phyloP scores from a whole-genome alignment of 164 flowering plant genomes.

The Cinnamomum chago region DNA sequence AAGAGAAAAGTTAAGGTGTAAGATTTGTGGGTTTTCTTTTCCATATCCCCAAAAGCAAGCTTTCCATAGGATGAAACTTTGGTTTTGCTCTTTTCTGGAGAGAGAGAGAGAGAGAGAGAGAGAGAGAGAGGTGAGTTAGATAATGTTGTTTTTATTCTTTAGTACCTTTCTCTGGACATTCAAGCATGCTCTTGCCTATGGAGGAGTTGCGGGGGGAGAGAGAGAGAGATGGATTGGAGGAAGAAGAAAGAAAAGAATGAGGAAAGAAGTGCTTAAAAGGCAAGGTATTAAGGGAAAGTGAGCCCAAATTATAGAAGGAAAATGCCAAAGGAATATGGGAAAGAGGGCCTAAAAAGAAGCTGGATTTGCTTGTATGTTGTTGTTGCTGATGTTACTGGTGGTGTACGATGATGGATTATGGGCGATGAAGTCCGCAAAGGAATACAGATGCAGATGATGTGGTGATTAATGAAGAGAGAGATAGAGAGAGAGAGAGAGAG shows the following conservation, averaged over 20 bases:
- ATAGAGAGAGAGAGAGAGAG: neutral
- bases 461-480: neutral
- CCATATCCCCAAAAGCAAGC: neutral
- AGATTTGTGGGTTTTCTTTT: neutral
- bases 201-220: conserved; percentile 16
- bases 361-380: conserved; percentile 9
- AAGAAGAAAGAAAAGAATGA: conserved; percentile 1
- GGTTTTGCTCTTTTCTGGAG: neutral
- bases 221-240: conserved; percentile 12
- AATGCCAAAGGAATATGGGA: conserved; percentile 4
- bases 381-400: neutral
- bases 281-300: conserved; percentile 30
- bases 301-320: conserved; percentile 17
- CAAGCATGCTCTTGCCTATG: conserved; percentile 49
- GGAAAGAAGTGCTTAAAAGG: conserved; percentile 40
- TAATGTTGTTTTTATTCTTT: neutral
- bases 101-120: neutral
- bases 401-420: neutral
- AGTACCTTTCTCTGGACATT: conserved; percentile 81
- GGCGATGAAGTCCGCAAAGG: neutral
- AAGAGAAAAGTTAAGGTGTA: neutral
- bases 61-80: conserved; percentile 5
- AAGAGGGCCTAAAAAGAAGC: conserved; percentile 9
- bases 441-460: neutral
- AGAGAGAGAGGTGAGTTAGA: neutral